These are phyloP conservation scores for Solanum chilense DNA, from an alignment of 257 asterid genomes.

Conservation along the genomic window DNA sequence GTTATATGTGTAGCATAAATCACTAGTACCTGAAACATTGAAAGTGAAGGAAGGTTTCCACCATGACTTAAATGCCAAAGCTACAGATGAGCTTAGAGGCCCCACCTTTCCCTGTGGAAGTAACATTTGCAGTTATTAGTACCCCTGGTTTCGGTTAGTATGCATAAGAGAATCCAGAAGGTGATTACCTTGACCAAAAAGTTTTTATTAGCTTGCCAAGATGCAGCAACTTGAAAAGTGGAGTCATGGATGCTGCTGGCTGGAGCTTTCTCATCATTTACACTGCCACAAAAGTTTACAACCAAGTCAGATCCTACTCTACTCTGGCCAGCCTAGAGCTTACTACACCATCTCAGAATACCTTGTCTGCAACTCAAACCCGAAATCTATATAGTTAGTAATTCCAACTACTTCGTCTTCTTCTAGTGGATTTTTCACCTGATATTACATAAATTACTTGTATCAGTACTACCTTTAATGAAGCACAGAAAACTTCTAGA, in stretches of 20 bases:
- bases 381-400: conserved; percentile 87
- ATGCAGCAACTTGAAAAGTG: conserved; percentile 81
- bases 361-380: conserved; percentile 87
- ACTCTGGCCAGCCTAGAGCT: background rate
- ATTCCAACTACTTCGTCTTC: conserved; percentile 81
- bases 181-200: conserved; percentile 58
- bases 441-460: background rate
- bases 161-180: background rate
- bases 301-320: conserved; percentile 2
- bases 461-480: background rate
- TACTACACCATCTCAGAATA: conserved; percentile 6
- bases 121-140: background rate
- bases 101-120: conserved; percentile 72
- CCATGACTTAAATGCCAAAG: conserved; percentile 92
- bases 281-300: conserved; percentile 21
- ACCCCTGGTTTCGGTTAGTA: background rate
- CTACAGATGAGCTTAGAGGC: conserved; percentile 73
- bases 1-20: background rate
- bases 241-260: conserved; percentile 49
- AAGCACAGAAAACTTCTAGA: background rate
- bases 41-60: conserved; percentile 93
- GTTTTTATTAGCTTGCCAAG: conserved; percentile 96
- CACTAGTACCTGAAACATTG: conserved; percentile 55
- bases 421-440: conserved; percentile 84
- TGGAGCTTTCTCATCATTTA: conserved; percentile 42